Evolutionary conservation across 805 yeast genomes (phyloP).

Genomic region (Barnettozyma sp.): DNA sequence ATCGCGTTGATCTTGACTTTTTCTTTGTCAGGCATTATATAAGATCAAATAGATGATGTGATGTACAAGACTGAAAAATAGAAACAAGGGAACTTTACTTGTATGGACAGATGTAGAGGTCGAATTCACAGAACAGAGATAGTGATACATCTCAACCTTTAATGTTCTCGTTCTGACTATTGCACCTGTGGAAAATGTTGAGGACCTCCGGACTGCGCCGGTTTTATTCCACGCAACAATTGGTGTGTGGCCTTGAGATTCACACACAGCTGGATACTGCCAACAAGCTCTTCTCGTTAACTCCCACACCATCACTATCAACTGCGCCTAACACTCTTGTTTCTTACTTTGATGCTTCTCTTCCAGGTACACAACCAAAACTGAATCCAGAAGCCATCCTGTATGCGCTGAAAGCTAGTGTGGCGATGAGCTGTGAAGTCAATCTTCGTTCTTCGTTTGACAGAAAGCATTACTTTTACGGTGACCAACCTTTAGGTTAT

Average conservation of each 20-base stretch:
- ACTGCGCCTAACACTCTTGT: conserved; percentile 59
- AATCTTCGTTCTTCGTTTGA: conserved; percentile 64
- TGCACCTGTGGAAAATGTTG: neutral
- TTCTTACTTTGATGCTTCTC: conserved; percentile 73
- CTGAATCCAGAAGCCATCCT: conserved; percentile 69
- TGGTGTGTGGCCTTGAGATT: conserved; percentile 87
- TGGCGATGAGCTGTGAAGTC: conserved; percentile 57
- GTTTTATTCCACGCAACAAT: conserved; percentile 19
- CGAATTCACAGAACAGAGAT: no score
- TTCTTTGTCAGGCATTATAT: no score
- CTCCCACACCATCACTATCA: conserved; percentile 42
- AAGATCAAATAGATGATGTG: no score
- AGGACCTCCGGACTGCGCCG: conserved; percentile 1
- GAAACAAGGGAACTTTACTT: no score
- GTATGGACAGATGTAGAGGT: no score
- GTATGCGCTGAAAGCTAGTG: conserved; percentile 65
- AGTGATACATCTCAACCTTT: no score
- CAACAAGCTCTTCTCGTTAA: conserved; percentile 68
- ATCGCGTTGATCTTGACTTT: no score
- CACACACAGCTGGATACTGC: conserved; percentile 81
- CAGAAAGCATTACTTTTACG: conserved; percentile 92
- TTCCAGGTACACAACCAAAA: conserved; percentile 90
- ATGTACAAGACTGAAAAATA: no score
- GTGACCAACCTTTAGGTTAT: conserved; percentile 94
- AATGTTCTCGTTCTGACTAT: no score